Percentiles rank a stretch among this genome's conserved stretches.
Evolutionary conservation across 768 basidiomycete genomes (phyloP).

Genomic region (Rhizopogon vulgaris): DNA sequence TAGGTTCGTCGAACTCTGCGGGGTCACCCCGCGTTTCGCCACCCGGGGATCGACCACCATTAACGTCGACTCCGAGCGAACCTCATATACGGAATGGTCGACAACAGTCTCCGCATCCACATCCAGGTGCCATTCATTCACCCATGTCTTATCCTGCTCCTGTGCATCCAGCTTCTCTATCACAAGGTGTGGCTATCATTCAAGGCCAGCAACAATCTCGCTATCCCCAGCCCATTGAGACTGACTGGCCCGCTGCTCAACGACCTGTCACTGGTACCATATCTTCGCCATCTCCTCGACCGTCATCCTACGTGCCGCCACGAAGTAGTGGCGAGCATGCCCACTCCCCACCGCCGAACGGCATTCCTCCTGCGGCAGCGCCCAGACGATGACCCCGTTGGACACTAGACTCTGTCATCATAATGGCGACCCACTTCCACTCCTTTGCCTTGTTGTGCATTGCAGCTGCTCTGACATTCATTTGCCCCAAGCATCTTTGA

Average conservation of each 20-base stretch:
- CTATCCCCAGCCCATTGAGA: conserved; percentile 39
- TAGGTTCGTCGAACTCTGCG: conserved; percentile 19
- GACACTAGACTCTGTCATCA: conserved; percentile 2
- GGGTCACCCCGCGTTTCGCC: conserved; percentile 25
- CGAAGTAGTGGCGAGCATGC: conserved; percentile 40
- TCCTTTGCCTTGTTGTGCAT: conserved; percentile 18
- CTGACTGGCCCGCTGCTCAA: conserved; percentile 30
- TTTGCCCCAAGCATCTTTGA: conserved; percentile 24
- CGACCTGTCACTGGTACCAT: conserved; percentile 32
- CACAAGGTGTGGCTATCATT: conserved; percentile 38
- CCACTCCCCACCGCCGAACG: conserved; percentile 34
- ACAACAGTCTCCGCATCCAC: conserved; percentile 34
- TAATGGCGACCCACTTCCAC: conserved; percentile 5
- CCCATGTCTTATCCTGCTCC: conserved; percentile 41
- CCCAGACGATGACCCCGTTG: conserved; percentile 29
- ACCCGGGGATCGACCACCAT: conserved; percentile 41
- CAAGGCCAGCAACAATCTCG: conserved; percentile 37
- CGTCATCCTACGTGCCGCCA: conserved; percentile 44
- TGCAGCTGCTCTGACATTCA: conserved; percentile 21
- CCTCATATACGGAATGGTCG: conserved; percentile 32
- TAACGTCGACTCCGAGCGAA: conserved; percentile 34
- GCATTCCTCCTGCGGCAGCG: conserved; percentile 44
- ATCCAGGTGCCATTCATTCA: conserved; percentile 33
- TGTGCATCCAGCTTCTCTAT: conserved; percentile 38
- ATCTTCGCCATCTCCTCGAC: conserved; percentile 36